Evolutionary conservation across 176 grass and related monocot species (phyloP).

Genomic region (Elaeis guineensis): DNA sequence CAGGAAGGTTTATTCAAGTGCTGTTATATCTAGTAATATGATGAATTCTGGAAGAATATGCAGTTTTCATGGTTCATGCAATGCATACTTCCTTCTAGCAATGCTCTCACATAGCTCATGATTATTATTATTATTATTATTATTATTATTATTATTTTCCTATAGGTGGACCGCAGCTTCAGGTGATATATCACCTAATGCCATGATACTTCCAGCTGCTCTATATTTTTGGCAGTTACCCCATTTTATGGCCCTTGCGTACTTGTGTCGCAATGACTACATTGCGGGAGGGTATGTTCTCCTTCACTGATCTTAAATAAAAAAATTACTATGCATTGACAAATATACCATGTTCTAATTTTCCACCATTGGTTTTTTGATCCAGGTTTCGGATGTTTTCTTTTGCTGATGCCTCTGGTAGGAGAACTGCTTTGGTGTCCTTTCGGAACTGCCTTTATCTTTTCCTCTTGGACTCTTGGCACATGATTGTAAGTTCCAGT

Average conservation of each 20-base stretch:
- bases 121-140: background rate
- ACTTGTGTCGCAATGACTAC: conserved; percentile 82
- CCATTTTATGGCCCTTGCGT: conserved; percentile 97
- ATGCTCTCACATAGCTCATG: too few species aligned
- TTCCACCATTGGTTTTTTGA: conserved; percentile 16
- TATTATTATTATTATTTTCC: background rate
- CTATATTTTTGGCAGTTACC: conserved; percentile 97
- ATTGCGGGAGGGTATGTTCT: conserved; percentile 82
- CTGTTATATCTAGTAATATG: too few species aligned
- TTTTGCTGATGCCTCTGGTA: conserved; percentile 44
- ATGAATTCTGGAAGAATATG: too few species aligned
- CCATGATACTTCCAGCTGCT: conserved; percentile 85
- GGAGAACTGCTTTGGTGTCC: conserved; percentile 80
- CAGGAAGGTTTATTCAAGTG: too few species aligned
- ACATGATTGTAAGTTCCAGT: conserved; percentile 63
- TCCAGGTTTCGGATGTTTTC: conserved; percentile 27
- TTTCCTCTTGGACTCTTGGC: conserved; percentile 79
- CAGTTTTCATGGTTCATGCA: too few species aligned
- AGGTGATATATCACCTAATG: conserved; percentile 60
- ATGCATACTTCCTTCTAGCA: too few species aligned
- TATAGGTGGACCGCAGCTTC: conserved; percentile 83
- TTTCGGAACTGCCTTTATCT: conserved; percentile 93
- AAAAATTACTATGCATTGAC: conserved; percentile 3
- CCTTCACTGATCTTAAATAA: conserved; percentile 5
- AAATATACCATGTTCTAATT: conserved; percentile 10